phyloP scores from a whole-genome alignment of 2,329 filamentous ascomycete species.

The Shiraia sp. region DNA sequence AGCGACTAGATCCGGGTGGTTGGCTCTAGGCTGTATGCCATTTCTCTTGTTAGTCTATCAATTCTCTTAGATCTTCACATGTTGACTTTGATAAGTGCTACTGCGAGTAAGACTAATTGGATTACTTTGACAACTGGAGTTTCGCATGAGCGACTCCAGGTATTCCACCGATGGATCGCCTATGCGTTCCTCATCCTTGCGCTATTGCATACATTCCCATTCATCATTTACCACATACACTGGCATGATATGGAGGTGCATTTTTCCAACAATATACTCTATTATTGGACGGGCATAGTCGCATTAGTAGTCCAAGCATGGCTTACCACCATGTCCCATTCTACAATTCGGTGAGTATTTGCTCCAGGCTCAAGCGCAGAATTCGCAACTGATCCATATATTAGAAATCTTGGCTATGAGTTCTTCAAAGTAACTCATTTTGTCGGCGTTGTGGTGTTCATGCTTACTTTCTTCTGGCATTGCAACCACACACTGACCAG shows the following conservation, averaged over 20 bases:
- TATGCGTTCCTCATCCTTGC: conserved; percentile 60
- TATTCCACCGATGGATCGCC: conserved; percentile 33
- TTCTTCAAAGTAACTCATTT: conserved; percentile 65
- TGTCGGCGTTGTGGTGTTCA: conserved; percentile 57
- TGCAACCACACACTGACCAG: conserved; percentile 52
- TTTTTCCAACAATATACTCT: conserved; percentile 49
- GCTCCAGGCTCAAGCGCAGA: neutral
- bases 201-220: conserved; percentile 63
- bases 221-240: conserved; percentile 57
- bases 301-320: conserved; percentile 59
- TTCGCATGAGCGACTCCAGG: conserved; percentile 60
- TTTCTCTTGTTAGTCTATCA: conserved; percentile 25
- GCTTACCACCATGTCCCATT: conserved; percentile 59
- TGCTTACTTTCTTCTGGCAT: conserved; percentile 65
- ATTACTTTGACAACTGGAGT: conserved; percentile 60
- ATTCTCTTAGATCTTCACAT: accelerated
- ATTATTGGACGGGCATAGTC: conserved; percentile 61
- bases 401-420: conserved; percentile 60
- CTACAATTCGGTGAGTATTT: conserved; percentile 51
- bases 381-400: neutral
- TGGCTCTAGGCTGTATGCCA: conserved; percentile 34
- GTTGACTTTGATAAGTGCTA: conserved; percentile 35
- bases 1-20: conserved; percentile 33
- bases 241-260: conserved; percentile 54
- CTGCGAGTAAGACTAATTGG: conserved; percentile 60